Conservation (phyloP, 345 rosid genomes). For the Carallia pectinifolia region DNA sequence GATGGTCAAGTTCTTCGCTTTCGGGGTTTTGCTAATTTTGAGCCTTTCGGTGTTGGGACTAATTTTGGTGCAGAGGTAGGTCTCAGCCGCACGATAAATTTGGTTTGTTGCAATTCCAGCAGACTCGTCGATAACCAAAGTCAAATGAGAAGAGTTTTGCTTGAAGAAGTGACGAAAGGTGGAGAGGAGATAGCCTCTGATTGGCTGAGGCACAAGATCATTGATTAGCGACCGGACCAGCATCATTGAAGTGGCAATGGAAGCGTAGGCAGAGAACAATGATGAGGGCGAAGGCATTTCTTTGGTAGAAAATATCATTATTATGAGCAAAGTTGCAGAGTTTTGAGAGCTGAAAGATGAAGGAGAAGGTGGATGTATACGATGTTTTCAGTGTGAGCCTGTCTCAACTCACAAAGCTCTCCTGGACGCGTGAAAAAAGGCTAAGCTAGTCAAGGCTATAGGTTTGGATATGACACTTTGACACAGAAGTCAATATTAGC, state of each 20-base stretch:
- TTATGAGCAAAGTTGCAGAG: too few species aligned
- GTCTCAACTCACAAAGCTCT: too few species aligned
- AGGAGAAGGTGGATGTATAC: too few species aligned
- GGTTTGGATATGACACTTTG: too few species aligned
- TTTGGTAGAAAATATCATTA: conserved; percentile 32
- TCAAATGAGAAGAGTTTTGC: conserved; percentile 31
- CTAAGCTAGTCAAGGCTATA: too few species aligned
- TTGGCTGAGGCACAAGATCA: conserved; percentile 45
- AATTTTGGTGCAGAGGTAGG: conserved; percentile 51
- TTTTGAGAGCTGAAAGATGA: too few species aligned
- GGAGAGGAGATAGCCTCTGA: conserved; percentile 37
- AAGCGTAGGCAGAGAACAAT: conserved; percentile 55
- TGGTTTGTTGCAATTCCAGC: conserved; percentile 42
- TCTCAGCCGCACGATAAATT: conserved; percentile 49
- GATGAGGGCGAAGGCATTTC: conserved; percentile 55
- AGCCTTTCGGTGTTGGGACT: conserved; percentile 45
- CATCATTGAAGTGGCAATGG: conserved; percentile 56
- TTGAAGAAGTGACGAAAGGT: conserved; percentile 34
- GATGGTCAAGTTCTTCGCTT: conserved; percentile 44
- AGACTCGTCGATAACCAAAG: conserved; percentile 48
- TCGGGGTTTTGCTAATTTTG: conserved; percentile 45
- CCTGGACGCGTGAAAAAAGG: too few species aligned
- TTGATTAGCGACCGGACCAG: conserved; percentile 47
- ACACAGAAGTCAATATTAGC: too few species aligned
- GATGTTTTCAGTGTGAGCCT: too few species aligned